Conservation (phyloP, 441 rosid species). For the Corymbia calophylla region DNA sequence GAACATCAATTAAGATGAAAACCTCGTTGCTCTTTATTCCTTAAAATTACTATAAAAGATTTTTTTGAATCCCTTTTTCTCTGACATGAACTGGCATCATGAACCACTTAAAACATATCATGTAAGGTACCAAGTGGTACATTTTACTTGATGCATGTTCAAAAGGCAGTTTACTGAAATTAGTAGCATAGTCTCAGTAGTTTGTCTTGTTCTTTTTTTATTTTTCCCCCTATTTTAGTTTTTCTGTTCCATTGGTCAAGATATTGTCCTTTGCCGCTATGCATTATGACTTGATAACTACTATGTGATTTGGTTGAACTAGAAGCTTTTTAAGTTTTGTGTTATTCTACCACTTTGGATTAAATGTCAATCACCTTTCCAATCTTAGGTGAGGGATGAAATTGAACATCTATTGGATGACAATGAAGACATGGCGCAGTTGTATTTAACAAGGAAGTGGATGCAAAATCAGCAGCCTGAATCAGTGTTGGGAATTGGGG, state of each 20-base stretch:
- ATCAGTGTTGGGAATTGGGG: slow-evolving; percentile 38
- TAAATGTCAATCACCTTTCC: background rate
- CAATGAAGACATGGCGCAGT: slow-evolving; percentile 85
- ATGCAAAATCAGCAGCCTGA: slow-evolving; percentile 78
- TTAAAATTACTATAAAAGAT: background rate
- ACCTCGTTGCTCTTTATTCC: background rate
- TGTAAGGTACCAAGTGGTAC: background rate
- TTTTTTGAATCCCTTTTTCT: background rate
- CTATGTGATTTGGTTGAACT: background rate
- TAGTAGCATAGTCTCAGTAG: background rate
- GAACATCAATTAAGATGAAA: background rate
- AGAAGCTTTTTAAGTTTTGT: background rate
- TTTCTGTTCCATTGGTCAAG: background rate
- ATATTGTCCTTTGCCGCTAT: background rate
- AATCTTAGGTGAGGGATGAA: slow-evolving; percentile 83
- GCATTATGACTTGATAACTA: background rate
- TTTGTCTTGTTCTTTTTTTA: background rate
- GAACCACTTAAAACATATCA: background rate
- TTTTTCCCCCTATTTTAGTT: background rate
- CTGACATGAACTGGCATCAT: background rate
- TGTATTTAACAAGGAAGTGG: slow-evolving; percentile 81
- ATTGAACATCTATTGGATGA: slow-evolving; percentile 87
- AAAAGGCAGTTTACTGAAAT: background rate
- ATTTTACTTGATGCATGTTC: background rate
- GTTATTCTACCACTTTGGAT: background rate